Evolutionary conservation across 2,329 filamentous ascomycete species (phyloP), one percentile per base, ranked within the genome.

Genomic region (Fusarium sp.): DNA sequence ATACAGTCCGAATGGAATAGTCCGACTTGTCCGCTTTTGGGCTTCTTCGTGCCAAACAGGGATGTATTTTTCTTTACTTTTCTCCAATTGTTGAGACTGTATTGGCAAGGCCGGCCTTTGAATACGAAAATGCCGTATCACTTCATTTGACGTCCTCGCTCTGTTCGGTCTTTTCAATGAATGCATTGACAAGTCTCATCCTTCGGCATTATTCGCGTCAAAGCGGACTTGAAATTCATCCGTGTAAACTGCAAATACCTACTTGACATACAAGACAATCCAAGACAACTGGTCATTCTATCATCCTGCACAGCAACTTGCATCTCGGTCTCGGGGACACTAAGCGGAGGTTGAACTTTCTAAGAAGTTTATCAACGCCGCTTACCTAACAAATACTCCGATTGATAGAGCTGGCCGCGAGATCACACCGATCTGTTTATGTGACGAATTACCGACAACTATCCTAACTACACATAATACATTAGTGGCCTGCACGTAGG

Each of bases 271-370:
- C 27, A 30, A 30, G 27, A 30, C 27, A 30, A 30, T 30, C 9
- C 10, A 30, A 30, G 30, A 15, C 30, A 14, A 14, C 13, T 33
- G 30, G 30, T 14, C 30, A 15, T 25, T 17, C 22, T n/a, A 14
- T 30, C 30, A 37, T 41, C 50, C 11, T 63, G 43, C 52, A 58
- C 48, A 47, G 11, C 30, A 33, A 33, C 30, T 33, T 10, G 13
- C 30, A 10, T 30, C 30, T 33, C 14, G 30, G 30, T 14, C 30
- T 7, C 15, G 7, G 30, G 14, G 14, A 14, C 13, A 33, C 35
- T 37, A n/a, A 37, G 35, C 17, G 35, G 35, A 37, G 7, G 35
- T 37, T n/a, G 23, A 23, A 7, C 6, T 23, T 23, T 23, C 7
- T 23, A 23, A 23, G 4, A 23, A 37, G 5, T 37, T 37, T 37